Evolutionary conservation across 2,329 filamentous ascomycete genomes (phyloP).

Genomic region (Lecanosticta acicola): DNA sequence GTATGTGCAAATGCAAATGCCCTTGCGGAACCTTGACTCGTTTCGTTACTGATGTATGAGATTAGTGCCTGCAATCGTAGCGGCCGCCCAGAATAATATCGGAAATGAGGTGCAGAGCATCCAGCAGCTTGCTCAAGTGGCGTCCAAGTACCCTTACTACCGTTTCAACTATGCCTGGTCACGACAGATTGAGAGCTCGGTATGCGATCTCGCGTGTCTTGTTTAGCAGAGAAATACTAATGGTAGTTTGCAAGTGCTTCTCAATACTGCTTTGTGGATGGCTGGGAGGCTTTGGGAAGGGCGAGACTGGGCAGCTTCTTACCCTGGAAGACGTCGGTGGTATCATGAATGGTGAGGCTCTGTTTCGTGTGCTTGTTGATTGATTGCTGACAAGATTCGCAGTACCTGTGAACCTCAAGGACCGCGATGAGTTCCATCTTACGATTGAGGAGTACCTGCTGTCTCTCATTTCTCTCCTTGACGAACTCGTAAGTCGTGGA

Average conservation of each 20-base stretch:
- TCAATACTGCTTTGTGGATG: slow-evolving; percentile 62
- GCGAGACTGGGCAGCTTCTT: slow-evolving; percentile 57
- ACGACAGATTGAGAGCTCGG: slow-evolving; percentile 73
- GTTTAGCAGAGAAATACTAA: neutral
- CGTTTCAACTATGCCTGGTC: slow-evolving; percentile 92
- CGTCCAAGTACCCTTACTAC: slow-evolving; percentile 90
- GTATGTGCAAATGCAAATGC: slow-evolving; percentile 49
- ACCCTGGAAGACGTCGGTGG: slow-evolving; percentile 83
- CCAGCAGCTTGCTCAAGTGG: slow-evolving; percentile 62
- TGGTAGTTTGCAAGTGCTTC: slow-evolving; percentile 45
- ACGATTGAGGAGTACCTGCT: slow-evolving; percentile 97
- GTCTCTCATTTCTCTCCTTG: slow-evolving; percentile 76
- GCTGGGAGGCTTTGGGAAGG: slow-evolving; percentile 65
- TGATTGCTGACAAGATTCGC: too few species aligned
- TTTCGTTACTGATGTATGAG: slow-evolving; percentile 1
- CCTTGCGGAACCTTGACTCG: neutral
- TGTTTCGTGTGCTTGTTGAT: slow-evolving; percentile 6
- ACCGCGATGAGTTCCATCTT: slow-evolving; percentile 84
- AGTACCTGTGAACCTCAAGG: slow-evolving; percentile 90
- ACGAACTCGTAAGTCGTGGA: slow-evolving; percentile 61
- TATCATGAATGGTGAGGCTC: slow-evolving; percentile 66
- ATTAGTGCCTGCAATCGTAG: slow-evolving; percentile 62
- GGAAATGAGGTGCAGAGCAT: slow-evolving; percentile 67
- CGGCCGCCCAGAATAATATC: slow-evolving; percentile 64
- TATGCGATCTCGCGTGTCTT: slow-evolving; percentile 34